These are phyloP conservation scores for Cadophora sp. DNA, from an alignment of 2,329 filamentous ascomycete species.

Conservation along the genomic window DNA sequence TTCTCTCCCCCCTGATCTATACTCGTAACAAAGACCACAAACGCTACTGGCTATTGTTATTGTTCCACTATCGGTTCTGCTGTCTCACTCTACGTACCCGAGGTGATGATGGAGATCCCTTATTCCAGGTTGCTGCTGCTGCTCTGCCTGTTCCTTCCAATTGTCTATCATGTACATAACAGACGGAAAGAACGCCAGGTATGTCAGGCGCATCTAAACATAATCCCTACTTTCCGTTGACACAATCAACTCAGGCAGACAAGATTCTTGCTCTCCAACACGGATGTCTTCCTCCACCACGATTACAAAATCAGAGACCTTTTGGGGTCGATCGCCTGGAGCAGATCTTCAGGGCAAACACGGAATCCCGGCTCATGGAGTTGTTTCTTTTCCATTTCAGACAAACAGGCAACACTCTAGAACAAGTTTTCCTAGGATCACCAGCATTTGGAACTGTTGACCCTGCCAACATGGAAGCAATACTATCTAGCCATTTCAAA, in stretches of 20 bases:
- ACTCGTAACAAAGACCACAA: not conserved
- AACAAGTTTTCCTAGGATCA: slow-evolving; percentile 43
- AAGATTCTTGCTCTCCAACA: not conserved
- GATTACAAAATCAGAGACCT: not conserved
- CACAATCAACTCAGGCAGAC: not conserved
- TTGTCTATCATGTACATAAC: not conserved
- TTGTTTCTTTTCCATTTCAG: not conserved
- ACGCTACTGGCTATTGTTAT: not conserved
- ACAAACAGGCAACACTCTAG: slow-evolving; percentile 27
- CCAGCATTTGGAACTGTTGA: slow-evolving; percentile 41
- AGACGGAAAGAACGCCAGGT: not conserved
- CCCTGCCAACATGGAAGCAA: slow-evolving; percentile 40
- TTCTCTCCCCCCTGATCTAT: not conserved
- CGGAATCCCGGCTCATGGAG: not conserved
- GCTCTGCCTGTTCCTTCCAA: not conserved
- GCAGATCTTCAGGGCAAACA: not conserved
- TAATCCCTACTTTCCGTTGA: not conserved
- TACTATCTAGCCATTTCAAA: slow-evolving; percentile 38
- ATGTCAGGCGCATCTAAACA: not conserved
- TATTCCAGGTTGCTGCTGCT: not conserved
- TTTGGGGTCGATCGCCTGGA: not conserved
- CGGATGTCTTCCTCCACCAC: not conserved
- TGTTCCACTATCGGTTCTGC: not conserved
- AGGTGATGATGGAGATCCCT: not conserved
- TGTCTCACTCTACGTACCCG: no score